Percentiles rank a stretch among this genome's conserved stretches.
phyloP scores from a whole-genome alignment of 495 filamentous ascomycete genomes.

The Trypethelium eluteriae region DNA sequence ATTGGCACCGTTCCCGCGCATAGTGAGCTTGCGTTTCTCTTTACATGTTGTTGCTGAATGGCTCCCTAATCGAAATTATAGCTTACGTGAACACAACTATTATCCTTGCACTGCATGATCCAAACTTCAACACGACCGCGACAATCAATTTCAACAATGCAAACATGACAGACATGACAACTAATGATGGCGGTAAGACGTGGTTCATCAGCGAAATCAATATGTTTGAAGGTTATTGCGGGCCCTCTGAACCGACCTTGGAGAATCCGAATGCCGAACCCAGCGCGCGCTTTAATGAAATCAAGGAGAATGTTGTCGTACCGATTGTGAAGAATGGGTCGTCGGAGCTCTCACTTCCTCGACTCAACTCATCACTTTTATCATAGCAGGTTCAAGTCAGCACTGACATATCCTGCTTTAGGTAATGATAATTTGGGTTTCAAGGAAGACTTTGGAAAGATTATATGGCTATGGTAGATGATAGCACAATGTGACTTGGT shows the following conservation, averaged over 20 bases:
- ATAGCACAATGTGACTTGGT: too few relatives aligned
- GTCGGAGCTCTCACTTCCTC: not conserved
- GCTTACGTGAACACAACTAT: conserved; percentile 2
- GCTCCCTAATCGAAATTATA: not conserved
- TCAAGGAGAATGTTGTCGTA: not conserved
- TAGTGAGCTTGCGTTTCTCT: not conserved
- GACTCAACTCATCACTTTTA: not conserved
- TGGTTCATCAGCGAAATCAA: conserved; percentile 2
- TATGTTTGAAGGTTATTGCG: not conserved
- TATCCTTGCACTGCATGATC: not conserved
- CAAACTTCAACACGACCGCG: not conserved
- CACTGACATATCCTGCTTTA: too few relatives aligned
- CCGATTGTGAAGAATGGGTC: not conserved
- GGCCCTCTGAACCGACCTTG: not conserved
- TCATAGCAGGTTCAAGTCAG: too few relatives aligned
- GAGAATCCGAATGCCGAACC: not conserved
- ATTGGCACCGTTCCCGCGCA: not conserved
- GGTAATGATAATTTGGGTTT: too few relatives aligned
- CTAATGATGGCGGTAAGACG: not conserved
- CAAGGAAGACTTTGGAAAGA: too few relatives aligned
- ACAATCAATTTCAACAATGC: not conserved
- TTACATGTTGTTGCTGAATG: not conserved
- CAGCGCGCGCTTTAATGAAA: not conserved
- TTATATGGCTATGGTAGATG: too few relatives aligned
- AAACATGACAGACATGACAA: not conserved